phyloP scores from a whole-genome alignment of 805 yeast species.

The Ogataea pilisensis region DNA sequence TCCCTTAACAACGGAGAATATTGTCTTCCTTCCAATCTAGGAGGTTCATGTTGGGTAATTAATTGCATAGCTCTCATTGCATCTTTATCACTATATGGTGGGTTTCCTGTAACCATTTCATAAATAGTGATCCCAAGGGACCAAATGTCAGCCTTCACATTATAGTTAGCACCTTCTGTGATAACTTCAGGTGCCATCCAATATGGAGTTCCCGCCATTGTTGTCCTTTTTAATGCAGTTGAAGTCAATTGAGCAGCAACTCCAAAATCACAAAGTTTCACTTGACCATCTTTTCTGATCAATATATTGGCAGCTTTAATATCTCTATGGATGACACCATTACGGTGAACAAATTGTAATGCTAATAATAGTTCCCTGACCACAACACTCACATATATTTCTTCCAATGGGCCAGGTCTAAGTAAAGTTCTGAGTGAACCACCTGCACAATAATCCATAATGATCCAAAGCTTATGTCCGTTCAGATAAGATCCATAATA shows the following conservation, averaged over 20 bases:
- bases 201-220: conserved; percentile 94
- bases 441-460: conserved; percentile 97
- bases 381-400: conserved; percentile 75
- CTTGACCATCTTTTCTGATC: conserved; percentile 77
- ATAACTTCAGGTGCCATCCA: conserved; percentile 99
- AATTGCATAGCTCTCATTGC: conserved; percentile 93
- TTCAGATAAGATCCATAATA: conserved; percentile 84
- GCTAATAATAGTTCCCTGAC: conserved; percentile 79
- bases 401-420: conserved; percentile 85
- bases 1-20: conserved; percentile 77
- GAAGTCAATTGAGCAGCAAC: conserved; percentile 92
- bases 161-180: conserved; percentile 83
- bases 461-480: conserved; percentile 93
- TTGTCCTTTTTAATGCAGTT: conserved; percentile 72
- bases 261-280: conserved; percentile 94
- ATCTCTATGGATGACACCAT: conserved; percentile 94
- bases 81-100: conserved; percentile 95
- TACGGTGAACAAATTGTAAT: conserved; percentile 73
- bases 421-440: conserved; percentile 86
- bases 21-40: conserved; percentile 86
- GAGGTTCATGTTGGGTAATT: conserved; percentile 90
- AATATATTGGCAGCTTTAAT: conserved; percentile 94
- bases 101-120: conserved; percentile 95
- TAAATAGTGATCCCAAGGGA: conserved; percentile 90
- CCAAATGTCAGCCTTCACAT: conserved; percentile 95